Evolutionary conservation across 345 rosid species (phyloP).

Genomic region (Acer saccharum): DNA sequence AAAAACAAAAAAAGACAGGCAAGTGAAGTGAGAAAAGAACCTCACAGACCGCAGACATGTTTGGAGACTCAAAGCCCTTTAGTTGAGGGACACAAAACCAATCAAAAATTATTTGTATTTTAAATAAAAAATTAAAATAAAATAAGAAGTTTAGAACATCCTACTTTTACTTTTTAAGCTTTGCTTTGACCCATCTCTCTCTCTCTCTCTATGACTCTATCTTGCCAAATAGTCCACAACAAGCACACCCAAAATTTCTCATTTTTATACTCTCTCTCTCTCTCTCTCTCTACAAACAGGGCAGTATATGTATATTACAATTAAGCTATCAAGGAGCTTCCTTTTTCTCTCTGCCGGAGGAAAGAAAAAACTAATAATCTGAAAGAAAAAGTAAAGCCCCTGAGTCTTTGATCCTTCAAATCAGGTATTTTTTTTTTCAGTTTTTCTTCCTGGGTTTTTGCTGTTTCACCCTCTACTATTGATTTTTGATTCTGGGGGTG

Average conservation of each 20-base stretch:
- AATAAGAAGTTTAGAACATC: slow-evolving; percentile 12
- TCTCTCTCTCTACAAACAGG: slow-evolving; percentile 16
- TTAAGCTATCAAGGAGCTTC: slow-evolving; percentile 13
- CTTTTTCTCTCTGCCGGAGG: slow-evolving; percentile 21
- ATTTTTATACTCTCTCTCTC: slow-evolving; percentile 16
- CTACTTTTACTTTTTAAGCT: slow-evolving; percentile 24
- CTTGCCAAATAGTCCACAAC: slow-evolving; percentile 33
- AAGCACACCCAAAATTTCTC: slow-evolving; percentile 22
- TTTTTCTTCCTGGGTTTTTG: slow-evolving; percentile 9
- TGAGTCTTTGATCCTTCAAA: slow-evolving; percentile 29
- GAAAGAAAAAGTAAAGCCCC: neutral
- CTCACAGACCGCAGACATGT: neutral
- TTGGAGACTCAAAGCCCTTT: neutral
- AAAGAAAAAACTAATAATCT: neutral
- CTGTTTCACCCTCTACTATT: slow-evolving; percentile 13
- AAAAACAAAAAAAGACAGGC: neutral
- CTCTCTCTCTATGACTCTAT: neutral
- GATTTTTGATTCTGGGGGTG: slow-evolving; percentile 40
- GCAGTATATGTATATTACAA: neutral
- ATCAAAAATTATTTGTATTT: neutral
- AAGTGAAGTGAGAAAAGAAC: neutral
- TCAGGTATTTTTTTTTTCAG: slow-evolving; percentile 32
- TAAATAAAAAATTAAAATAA: neutral
- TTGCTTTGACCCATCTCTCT: slow-evolving; percentile 39
- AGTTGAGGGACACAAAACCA: slow-evolving; percentile 18